A percentile compares a stretch with the other conserved stretches of the same genome.
These are phyloP conservation scores for Pyrenochaeta sp. DNA, from an alignment of 2,329 filamentous ascomycete genomes.

Conservation along the genomic window DNA sequence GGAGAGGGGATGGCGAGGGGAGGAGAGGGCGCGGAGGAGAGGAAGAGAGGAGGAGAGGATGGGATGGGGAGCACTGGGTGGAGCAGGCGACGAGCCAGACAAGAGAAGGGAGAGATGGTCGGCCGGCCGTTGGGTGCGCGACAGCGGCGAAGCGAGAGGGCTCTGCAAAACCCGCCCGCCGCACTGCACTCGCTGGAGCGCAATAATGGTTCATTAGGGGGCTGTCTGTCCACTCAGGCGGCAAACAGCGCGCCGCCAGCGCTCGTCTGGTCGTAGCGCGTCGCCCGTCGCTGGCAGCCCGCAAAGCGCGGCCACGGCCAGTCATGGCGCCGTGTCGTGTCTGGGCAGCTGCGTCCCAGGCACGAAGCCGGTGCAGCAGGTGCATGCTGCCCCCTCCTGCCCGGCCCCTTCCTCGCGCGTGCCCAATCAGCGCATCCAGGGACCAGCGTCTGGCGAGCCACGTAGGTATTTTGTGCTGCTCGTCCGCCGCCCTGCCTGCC, in stretches of 20 bases:
- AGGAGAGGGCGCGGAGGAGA: slow-evolving; percentile 12
- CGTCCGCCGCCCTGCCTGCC: slow-evolving; percentile 18
- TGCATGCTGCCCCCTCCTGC: slow-evolving; percentile 18
- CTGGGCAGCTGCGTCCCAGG: slow-evolving; percentile 26
- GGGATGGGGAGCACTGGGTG: slow-evolving; percentile 2
- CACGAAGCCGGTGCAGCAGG: slow-evolving; percentile 29
- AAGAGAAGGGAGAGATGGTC: slow-evolving; percentile 17
- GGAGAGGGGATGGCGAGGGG: slow-evolving; percentile 7
- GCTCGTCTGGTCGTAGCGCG: too few species aligned
- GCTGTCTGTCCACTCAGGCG: slow-evolving; percentile 20
- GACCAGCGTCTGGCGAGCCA: slow-evolving; percentile 38
- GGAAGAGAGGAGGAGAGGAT: slow-evolving; percentile 11
- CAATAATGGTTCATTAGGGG: slow-evolving; percentile 30
- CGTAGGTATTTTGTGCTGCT: slow-evolving; percentile 28
- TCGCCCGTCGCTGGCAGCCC: slow-evolving; percentile 20
- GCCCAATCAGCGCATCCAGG: slow-evolving; percentile 35
- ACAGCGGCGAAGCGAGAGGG: slow-evolving; percentile 23
- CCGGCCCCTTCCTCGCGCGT: slow-evolving; percentile 19
- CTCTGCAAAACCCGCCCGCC: slow-evolving; percentile 5
- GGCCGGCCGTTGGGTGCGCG: slow-evolving; percentile 13
- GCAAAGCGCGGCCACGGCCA: slow-evolving; percentile 27
- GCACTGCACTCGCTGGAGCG: slow-evolving; percentile 9
- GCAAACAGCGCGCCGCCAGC: too few species aligned
- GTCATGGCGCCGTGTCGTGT: slow-evolving; percentile 28
- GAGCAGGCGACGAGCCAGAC: slow-evolving; percentile 6